These are phyloP conservation scores for Ophiosphaerella korrae DNA, from an alignment of 2,329 filamentous ascomycete genomes.

Conservation along the genomic window DNA sequence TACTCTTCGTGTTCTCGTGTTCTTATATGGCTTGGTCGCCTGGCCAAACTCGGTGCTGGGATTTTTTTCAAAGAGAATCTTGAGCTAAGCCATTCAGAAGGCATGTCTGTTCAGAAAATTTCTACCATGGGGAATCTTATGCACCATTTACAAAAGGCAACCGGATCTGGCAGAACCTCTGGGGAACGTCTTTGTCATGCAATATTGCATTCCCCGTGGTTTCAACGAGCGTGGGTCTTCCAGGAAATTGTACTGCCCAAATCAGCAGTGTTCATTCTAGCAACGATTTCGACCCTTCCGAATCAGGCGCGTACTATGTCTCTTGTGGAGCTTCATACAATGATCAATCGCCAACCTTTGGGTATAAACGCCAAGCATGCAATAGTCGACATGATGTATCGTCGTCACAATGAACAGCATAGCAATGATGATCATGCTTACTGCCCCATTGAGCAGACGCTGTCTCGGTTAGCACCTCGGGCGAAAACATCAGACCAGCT, in stretches of 20 bases:
- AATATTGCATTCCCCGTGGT: not conserved
- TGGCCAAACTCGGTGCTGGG: no score
- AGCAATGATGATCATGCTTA: not conserved
- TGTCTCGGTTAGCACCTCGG: not conserved
- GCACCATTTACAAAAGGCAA: no score
- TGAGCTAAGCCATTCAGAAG: no score
- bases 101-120: no score
- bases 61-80: no score
- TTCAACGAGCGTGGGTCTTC: constrained; percentile 8
- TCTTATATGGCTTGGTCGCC: constrained; percentile 1
- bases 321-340: not conserved
- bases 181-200: not conserved
- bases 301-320: not conserved
- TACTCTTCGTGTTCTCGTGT: constrained; percentile 11
- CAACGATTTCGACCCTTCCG: not conserved
- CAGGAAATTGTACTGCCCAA: constrained; percentile 1
- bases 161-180: no score
- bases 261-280: not conserved
- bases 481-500: constrained; percentile 4
- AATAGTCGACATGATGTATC: not conserved
- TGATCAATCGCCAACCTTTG: not conserved
- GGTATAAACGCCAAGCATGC: not conserved
- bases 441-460: constrained; percentile 1
- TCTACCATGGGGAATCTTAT: not conserved
- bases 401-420: constrained; percentile 2